Evolutionary conservation across 192 early-diverging fungal species (phyloP), one percentile per base, ranked within the genome.

Genomic region (Entrophospora sp.): DNA sequence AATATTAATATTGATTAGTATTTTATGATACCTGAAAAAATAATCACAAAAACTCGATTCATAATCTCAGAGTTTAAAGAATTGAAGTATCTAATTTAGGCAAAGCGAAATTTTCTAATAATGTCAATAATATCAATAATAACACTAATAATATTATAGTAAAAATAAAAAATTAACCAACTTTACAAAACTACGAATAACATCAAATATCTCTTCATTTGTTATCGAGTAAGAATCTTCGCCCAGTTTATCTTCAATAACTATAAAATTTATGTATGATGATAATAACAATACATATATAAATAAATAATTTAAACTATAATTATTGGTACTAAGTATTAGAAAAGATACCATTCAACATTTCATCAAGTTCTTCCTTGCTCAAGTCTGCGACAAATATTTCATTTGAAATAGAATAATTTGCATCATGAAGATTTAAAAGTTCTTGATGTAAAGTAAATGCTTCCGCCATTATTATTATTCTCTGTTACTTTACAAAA

Each of bases 41-140:
- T 69, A 60, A 86, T 84, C 60, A 90, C 88, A 28, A 85, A 76
- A 10, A 90, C 74, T 37, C 85, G 82, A 16, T 81, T 76, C 28
- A 75, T 57, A 1, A 78, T 70, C 35, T 79, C 73, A 14, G 77
- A 68, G 20, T 70, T 63, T n/a, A 86, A 60, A 24, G 43, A 28
- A 18, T 76, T 68, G 51, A 82, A 84, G 46, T 84, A 66, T 64
- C 87, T 86, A 48, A 8, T 12, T 8, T 32, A 60, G 20, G 22
- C 18, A 18, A 30, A 67, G 34, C 49, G 38, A 38, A 52, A 56
- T 46, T 35, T 75, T n/a, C 5, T 51, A 40, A 37, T 35, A 27
- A n/a, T 7, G 7, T n/a, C 45, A 63, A 48, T 31, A 35, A 36
- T 63, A 34, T 48, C 2, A 31, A 48, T 24, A 2, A 24, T 8